phyloP scores from a whole-genome alignment of 805 yeast genomes.

The Hanseniaspora thailandica region DNA sequence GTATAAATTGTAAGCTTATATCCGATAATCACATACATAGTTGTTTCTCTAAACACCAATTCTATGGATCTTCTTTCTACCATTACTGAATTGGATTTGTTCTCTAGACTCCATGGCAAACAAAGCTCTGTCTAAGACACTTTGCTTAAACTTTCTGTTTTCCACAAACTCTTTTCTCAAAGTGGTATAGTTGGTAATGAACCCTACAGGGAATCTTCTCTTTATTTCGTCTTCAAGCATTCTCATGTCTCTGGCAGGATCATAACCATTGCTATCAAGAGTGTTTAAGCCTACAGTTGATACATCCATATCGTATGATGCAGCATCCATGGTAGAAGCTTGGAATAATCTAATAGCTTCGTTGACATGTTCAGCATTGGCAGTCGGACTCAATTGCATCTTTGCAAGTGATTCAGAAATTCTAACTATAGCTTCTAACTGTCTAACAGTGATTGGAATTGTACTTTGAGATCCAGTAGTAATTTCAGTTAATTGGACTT shows the following conservation, averaged over 20 bases:
- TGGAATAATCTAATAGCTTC: slow-evolving; percentile 90
- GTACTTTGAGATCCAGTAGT: slow-evolving; percentile 81
- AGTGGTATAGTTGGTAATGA: slow-evolving; percentile 83
- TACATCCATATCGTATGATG: slow-evolving; percentile 29
- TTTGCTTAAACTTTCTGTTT: slow-evolving; percentile 47
- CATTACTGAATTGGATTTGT: slow-evolving; percentile 77
- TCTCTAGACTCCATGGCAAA: slow-evolving; percentile 75
- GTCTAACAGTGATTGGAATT: slow-evolving; percentile 95
- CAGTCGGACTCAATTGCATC: slow-evolving; percentile 67
- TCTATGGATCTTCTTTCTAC: slow-evolving; percentile 69
- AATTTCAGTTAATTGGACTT: slow-evolving; percentile 67
- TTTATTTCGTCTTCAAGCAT: slow-evolving; percentile 74
- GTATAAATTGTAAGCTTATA: not conserved
- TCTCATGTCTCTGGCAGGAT: slow-evolving; percentile 56
- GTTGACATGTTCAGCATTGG: slow-evolving; percentile 79
- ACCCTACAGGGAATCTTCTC: slow-evolving; percentile 88
- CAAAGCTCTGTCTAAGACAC: slow-evolving; percentile 73
- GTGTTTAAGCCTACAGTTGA: slow-evolving; percentile 24
- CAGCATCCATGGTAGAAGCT: slow-evolving; percentile 97
- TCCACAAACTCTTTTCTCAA: slow-evolving; percentile 72
- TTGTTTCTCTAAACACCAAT: slow-evolving; percentile 42
- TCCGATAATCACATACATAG: slow-evolving; percentile 1
- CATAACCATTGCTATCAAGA: slow-evolving; percentile 40
- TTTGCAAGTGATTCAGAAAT: slow-evolving; percentile 91
- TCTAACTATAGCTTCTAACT: slow-evolving; percentile 91